These are phyloP conservation scores for Fusarium abutilonis DNA, from an alignment of 2,329 filamentous ascomycete species.

Conservation along the genomic window DNA sequence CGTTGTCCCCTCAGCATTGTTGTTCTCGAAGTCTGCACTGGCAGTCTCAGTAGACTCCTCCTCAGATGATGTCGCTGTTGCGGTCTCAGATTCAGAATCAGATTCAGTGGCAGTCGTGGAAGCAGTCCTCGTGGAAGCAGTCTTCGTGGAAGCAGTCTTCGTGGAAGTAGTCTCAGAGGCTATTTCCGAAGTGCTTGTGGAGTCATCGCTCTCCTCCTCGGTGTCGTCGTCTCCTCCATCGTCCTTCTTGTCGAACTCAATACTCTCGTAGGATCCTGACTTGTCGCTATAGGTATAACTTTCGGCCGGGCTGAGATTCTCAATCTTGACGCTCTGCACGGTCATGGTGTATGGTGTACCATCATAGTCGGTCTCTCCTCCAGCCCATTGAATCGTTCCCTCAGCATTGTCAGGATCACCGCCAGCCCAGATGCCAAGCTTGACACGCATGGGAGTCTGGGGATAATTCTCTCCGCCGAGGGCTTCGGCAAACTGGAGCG, in stretches of 20 bases:
- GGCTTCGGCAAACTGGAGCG: conserved; percentile 54
- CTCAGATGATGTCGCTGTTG: conserved; percentile 14
- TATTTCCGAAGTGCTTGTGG: not conserved
- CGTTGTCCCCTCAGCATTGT: conserved; percentile 15
- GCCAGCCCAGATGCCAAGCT: conserved; percentile 67
- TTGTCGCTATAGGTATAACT: conserved; percentile 50
- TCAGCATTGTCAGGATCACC: conserved; percentile 53
- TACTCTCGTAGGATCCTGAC: conserved; percentile 42
- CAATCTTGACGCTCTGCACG: conserved; percentile 57
- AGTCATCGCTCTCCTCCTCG: not conserved
- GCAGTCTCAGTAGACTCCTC: conserved; percentile 1
- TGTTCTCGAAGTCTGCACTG: conserved; percentile 21
- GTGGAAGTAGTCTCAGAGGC: conserved; percentile 3
- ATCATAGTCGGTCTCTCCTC: conserved; percentile 57
- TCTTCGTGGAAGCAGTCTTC: conserved; percentile 5
- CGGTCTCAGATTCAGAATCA: not conserved
- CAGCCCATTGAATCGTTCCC: conserved; percentile 75
- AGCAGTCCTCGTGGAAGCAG: not conserved
- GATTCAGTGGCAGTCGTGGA: not conserved
- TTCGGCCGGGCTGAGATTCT: conserved; percentile 50
- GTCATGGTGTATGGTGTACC: conserved; percentile 68
- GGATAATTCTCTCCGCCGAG: conserved; percentile 65
- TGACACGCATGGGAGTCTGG: conserved; percentile 75
- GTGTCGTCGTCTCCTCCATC: not conserved
- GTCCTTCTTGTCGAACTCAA: conserved; percentile 34